phyloP scores from a whole-genome alignment of 192 early-diverging fungal genomes.

The Backusella parvicylindrica region DNA sequence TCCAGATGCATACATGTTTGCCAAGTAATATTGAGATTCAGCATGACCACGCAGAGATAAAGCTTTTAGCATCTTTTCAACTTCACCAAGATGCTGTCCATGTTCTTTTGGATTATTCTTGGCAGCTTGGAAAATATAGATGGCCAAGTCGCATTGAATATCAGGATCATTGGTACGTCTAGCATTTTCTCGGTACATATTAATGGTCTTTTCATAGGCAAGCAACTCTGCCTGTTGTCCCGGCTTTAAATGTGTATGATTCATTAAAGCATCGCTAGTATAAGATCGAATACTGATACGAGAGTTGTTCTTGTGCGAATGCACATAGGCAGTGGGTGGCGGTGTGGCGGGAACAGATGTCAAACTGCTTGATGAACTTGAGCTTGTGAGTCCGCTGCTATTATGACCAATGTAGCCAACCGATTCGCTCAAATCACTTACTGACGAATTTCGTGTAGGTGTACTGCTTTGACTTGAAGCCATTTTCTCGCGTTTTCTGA shows the following conservation, averaged over 20 bases:
- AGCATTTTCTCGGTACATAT: conserved; percentile 58
- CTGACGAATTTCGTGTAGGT: neutral
- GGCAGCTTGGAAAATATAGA: conserved; percentile 52
- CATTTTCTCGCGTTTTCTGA: neutral
- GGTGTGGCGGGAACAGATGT: neutral
- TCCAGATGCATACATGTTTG: conserved; percentile 60
- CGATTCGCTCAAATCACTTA: neutral
- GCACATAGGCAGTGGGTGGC: neutral
- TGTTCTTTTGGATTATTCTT: conserved; percentile 35
- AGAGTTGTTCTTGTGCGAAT: neutral
- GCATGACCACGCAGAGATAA: conserved; percentile 51
- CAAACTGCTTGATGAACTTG: neutral
- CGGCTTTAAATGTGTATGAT: conserved; percentile 53
- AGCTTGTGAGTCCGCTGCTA: neutral
- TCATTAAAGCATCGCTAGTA: conserved; percentile 15
- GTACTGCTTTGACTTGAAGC: neutral
- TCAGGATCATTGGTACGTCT: conserved; percentile 52
- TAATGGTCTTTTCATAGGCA: conserved; percentile 47
- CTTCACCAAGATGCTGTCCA: conserved; percentile 50
- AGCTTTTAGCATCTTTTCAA: conserved; percentile 51
- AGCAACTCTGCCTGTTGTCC: conserved; percentile 49
- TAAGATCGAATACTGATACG: neutral
- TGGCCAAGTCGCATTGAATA: conserved; percentile 60
- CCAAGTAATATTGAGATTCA: conserved; percentile 63
- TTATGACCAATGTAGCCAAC: neutral